These are phyloP conservation scores for Alternaria burnsii DNA, from an alignment of 2,329 filamentous ascomycete species.

Conservation along the genomic window DNA sequence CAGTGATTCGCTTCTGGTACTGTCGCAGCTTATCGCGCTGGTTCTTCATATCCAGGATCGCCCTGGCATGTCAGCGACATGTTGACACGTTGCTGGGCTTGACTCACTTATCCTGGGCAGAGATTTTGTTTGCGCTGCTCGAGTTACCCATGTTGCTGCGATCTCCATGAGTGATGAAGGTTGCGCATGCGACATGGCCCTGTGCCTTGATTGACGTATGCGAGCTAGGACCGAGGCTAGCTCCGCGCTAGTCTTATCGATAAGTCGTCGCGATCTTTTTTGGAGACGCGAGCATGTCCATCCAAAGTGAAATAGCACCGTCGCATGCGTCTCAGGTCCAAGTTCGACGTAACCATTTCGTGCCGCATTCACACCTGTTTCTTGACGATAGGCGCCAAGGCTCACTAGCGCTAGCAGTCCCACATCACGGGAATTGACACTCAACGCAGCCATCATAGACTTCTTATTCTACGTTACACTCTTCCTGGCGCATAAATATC, in stretches of 20 bases:
- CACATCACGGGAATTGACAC: background rate
- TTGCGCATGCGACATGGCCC: constrained; percentile 26
- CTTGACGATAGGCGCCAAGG: background rate
- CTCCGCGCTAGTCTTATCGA: constrained; percentile 41
- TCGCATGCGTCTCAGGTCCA: constrained; percentile 1
- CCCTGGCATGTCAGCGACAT: constrained; percentile 62
- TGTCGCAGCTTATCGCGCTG: constrained; percentile 97
- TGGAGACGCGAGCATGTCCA: constrained; percentile 18
- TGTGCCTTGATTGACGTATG: constrained; percentile 38
- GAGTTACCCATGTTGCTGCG: constrained; percentile 68
- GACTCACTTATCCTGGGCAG: constrained; percentile 83
- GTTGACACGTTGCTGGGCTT: background rate
- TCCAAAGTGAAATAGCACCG: background rate
- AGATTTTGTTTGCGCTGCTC: constrained; percentile 70
- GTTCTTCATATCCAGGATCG: constrained; percentile 96
- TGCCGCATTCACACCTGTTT: background rate
- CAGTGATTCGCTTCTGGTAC: constrained; percentile 89
- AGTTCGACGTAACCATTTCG: background rate
- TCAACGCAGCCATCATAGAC: background rate
- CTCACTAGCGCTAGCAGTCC: background rate
- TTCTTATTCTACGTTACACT: background rate
- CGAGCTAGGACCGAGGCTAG: constrained; percentile 16
- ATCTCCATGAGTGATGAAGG: constrained; percentile 32
- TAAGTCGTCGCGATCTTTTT: constrained; percentile 38
- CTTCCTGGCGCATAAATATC: background rate